These are phyloP conservation scores for Lasiodiplodia hormozganensis DNA, from an alignment of 2,329 filamentous ascomycete species.

Conservation along the genomic window DNA sequence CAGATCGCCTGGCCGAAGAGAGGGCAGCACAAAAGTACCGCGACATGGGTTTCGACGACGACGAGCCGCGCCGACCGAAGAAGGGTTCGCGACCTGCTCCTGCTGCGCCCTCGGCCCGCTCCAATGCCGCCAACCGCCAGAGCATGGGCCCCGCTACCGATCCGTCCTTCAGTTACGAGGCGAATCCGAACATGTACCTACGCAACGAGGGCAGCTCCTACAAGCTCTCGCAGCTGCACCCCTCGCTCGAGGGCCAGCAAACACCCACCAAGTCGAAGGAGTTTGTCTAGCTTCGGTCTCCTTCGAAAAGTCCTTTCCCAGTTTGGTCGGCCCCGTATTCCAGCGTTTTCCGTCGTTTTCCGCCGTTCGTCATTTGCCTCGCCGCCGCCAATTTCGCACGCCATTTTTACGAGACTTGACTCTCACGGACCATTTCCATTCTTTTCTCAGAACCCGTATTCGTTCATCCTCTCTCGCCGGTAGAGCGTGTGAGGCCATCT, in stretches of 20 bases:
- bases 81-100: background rate
- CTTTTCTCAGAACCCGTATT: constrained; percentile 1
- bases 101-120: background rate
- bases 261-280: constrained; percentile 7
- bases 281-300: constrained; percentile 5
- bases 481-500: background rate
- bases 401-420: background rate
- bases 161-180: background rate
- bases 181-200: constrained; percentile 15
- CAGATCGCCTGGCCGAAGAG: constrained; percentile 8
- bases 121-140: background rate
- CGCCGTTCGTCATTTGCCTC: background rate
- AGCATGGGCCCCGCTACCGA: constrained; percentile 5
- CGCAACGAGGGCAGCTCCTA: constrained; percentile 21
- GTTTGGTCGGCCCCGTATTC: constrained; percentile 12
- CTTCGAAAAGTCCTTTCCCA: background rate
- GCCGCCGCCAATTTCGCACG: background rate
- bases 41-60: constrained; percentile 25
- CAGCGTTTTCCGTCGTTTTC: constrained; percentile 11
- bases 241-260: constrained; percentile 21
- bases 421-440: constrained; percentile 15
- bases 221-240: constrained; percentile 14
- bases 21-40: constrained; percentile 9
- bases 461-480: background rate
- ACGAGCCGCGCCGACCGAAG: background rate